A percentile compares a stretch with the other conserved stretches of the same genome.
Conservation (phyloP, 2,329 filamentous ascomycete genomes). For the Apiospora malaysiana region DNA sequence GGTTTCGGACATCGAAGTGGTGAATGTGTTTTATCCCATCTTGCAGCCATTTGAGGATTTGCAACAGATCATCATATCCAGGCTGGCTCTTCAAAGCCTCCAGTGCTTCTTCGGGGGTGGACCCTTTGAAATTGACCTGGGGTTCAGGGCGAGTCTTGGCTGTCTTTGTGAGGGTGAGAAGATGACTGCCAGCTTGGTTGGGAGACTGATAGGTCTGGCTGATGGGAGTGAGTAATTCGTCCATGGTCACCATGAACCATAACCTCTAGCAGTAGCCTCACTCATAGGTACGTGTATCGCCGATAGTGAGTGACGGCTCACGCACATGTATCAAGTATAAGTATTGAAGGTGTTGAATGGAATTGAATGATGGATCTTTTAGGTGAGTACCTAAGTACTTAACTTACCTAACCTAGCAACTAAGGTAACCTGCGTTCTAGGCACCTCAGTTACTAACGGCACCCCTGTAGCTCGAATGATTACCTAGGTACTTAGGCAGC, state of each 20-base stretch:
- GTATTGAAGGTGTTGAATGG: neutral
- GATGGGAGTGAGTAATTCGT: slow-evolving; percentile 59
- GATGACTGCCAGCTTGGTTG: slow-evolving; percentile 40
- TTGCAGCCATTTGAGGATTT: slow-evolving; percentile 58
- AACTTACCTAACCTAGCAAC: too few species aligned
- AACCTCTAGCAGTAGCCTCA: neutral
- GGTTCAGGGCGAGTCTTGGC: slow-evolving; percentile 25
- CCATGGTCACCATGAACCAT: slow-evolving; percentile 48
- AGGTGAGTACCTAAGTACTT: neutral
- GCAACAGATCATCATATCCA: slow-evolving; percentile 60
- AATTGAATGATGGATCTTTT: neutral
- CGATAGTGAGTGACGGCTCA: neutral
- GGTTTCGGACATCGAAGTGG: slow-evolving; percentile 62
- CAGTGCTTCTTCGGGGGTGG: slow-evolving; percentile 58
- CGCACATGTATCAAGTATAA: too few species aligned
- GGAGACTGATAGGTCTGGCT: slow-evolving; percentile 56
- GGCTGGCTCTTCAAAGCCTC: slow-evolving; percentile 67
- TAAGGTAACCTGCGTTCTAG: too few species aligned
- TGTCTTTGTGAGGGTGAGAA: slow-evolving; percentile 43
- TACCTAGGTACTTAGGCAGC: neutral
- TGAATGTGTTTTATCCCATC: slow-evolving; percentile 34
- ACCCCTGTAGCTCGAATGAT: neutral
- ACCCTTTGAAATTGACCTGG: slow-evolving; percentile 30
- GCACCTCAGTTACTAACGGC: neutral
- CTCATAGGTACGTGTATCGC: neutral